Evolutionary conservation across 2,329 filamentous ascomycete genomes (phyloP).

Genomic region (Dothistroma pini): DNA sequence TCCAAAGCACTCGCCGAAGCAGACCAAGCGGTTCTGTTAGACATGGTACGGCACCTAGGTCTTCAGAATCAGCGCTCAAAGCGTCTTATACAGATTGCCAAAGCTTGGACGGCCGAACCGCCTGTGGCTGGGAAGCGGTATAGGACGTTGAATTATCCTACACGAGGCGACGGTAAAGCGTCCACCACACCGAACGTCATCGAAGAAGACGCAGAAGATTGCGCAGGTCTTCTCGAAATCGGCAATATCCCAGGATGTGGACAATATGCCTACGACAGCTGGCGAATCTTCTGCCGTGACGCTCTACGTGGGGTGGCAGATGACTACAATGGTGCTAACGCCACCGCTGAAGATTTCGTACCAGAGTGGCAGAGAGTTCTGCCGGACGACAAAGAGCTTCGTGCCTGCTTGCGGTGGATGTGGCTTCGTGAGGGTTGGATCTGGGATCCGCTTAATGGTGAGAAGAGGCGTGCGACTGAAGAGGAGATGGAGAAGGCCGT

Average conservation of each 20-base stretch:
- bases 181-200: slow-evolving; percentile 43
- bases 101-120: slow-evolving; percentile 61
- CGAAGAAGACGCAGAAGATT: slow-evolving; percentile 43
- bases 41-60: slow-evolving; percentile 66
- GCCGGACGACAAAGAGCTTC: slow-evolving; percentile 82
- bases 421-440: slow-evolving; percentile 83
- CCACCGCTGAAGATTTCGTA: slow-evolving; percentile 53
- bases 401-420: slow-evolving; percentile 83
- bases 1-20: slow-evolving; percentile 60
- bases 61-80: slow-evolving; percentile 64
- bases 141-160: slow-evolving; percentile 55
- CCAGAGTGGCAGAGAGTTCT: slow-evolving; percentile 89
- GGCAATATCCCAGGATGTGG: slow-evolving; percentile 75
- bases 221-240: slow-evolving; percentile 70
- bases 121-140: slow-evolving; percentile 59
- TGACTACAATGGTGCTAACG: slow-evolving; percentile 62
- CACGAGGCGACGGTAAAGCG: slow-evolving; percentile 47
- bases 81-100: slow-evolving; percentile 67
- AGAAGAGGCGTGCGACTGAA: slow-evolving; percentile 51
- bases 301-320: slow-evolving; percentile 61
- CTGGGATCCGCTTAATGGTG: slow-evolving; percentile 72
- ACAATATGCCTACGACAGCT: slow-evolving; percentile 80
- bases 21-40: slow-evolving; percentile 53
- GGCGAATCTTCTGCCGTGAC: slow-evolving; percentile 91
- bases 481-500: slow-evolving; percentile 57